phyloP scores from a whole-genome alignment of 1,139 yeast genomes.

The Geotrichum reessii region DNA sequence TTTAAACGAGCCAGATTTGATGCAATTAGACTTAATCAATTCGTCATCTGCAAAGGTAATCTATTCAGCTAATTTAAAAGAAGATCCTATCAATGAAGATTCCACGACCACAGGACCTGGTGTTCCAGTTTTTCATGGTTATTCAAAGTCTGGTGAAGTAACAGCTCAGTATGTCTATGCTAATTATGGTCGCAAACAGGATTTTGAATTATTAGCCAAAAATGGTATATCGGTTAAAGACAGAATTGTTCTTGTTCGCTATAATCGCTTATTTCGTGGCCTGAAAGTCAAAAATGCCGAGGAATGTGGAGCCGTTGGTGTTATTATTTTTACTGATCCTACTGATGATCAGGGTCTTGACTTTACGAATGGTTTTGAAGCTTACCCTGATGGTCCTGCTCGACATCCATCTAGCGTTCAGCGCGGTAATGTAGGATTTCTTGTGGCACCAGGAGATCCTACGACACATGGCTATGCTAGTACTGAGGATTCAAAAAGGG shows the following conservation, averaged over 20 bases:
- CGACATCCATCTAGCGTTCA: slow-evolving; percentile 66
- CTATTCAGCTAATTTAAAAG: slow-evolving; percentile 61
- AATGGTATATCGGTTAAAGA: slow-evolving; percentile 46
- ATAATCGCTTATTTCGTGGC: slow-evolving; percentile 58
- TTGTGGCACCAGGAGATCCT: slow-evolving; percentile 85
- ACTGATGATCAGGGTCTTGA: slow-evolving; percentile 52
- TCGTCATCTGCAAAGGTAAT: slow-evolving; percentile 34
- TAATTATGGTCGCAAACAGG: slow-evolving; percentile 54
- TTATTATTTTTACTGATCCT: slow-evolving; percentile 57
- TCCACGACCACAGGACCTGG: slow-evolving; percentile 51
- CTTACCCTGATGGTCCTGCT: slow-evolving; percentile 65
- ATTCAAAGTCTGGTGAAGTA: slow-evolving; percentile 60
- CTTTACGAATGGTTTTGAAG: slow-evolving; percentile 46
- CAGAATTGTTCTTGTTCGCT: slow-evolving; percentile 53
- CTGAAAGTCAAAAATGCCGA: slow-evolving; percentile 64
- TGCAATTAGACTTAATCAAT: slow-evolving; percentile 44
- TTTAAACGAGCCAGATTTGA: slow-evolving; percentile 56
- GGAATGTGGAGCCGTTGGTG: slow-evolving; percentile 56
- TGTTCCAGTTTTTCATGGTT: slow-evolving; percentile 60
- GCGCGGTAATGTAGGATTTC: slow-evolving; percentile 76
- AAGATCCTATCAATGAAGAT: slow-evolving; percentile 70
- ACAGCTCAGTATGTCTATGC: slow-evolving; percentile 54
- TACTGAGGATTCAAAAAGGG: slow-evolving; percentile 44
- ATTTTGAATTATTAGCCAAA: slow-evolving; percentile 44
- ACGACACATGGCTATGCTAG: slow-evolving; percentile 80